phyloP scores from a whole-genome alignment of 148 eudicot species.

The Persicaria maculosa region DNA sequence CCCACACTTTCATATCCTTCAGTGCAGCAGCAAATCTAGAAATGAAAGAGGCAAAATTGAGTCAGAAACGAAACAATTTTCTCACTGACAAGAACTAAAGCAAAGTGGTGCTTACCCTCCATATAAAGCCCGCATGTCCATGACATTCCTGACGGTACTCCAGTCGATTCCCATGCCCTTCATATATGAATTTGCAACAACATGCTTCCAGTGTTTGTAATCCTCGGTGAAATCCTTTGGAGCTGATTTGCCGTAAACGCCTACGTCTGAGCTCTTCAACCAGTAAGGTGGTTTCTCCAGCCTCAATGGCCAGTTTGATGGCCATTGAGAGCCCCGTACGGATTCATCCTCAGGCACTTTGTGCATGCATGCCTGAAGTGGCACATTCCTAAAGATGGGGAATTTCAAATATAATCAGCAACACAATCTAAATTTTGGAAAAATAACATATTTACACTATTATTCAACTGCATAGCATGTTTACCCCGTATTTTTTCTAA shows the following conservation, averaged over 20 bases:
- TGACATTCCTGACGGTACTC: conserved; percentile 63
- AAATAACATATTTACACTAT: too few relatives aligned
- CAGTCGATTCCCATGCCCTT: conserved; percentile 60
- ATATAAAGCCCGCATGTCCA: conserved; percentile 76
- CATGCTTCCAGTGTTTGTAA: conserved; percentile 55
- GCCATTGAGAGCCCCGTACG: conserved; percentile 62
- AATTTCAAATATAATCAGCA: not conserved
- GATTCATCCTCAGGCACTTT: conserved; percentile 44
- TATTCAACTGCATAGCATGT: too few relatives aligned
- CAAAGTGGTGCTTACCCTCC: conserved; percentile 50
- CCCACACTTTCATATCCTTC: conserved; percentile 64
- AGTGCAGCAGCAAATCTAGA: conserved; percentile 74
- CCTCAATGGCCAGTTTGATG: conserved; percentile 56
- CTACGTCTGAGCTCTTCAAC: conserved; percentile 47
- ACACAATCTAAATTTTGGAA: not conserved
- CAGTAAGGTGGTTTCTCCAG: conserved; percentile 52
- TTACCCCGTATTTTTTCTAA: not conserved
- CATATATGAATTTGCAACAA: conserved; percentile 46
- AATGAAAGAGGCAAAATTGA: conserved; percentile 21
- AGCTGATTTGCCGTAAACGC: conserved; percentile 60
- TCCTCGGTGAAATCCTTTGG: conserved; percentile 57
- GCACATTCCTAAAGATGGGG: conserved; percentile 36
- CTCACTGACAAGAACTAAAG: not conserved
- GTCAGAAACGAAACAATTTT: not conserved
- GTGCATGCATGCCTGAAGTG: conserved; percentile 61